These are phyloP conservation scores for Nicotiana knightiana DNA, from an alignment of 257 asterid species.

Conservation along the genomic window DNA sequence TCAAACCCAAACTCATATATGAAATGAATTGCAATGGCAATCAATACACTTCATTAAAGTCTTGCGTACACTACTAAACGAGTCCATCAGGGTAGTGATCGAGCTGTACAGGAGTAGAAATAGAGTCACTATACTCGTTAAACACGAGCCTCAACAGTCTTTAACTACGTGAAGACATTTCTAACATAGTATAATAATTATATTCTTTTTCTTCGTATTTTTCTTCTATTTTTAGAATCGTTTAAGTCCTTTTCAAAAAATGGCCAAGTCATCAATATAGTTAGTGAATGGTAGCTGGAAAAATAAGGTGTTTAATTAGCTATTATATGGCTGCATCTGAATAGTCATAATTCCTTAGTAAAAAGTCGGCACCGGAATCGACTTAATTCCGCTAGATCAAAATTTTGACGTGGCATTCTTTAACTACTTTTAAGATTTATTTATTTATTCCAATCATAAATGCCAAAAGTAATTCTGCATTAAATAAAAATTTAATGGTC, in stretches of 20 bases:
- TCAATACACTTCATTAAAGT: too few relatives aligned
- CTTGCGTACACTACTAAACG: too few relatives aligned
- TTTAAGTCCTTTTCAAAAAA: not conserved
- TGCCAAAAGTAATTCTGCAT: not conserved
- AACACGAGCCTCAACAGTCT: conserved; percentile 21
- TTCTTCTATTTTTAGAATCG: not conserved
- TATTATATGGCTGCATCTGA: not conserved
- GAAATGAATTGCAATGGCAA: too few relatives aligned
- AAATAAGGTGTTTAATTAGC: not conserved
- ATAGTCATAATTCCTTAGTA: not conserved
- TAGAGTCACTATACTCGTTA: conserved; percentile 19
- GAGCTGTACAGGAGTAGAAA: not conserved
- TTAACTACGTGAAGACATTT: conserved; percentile 14
- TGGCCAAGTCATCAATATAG: not conserved
- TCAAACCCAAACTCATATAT: too few relatives aligned
- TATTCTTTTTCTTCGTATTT: not conserved
- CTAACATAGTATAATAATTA: not conserved
- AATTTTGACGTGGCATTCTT: not conserved
- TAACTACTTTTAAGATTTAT: not conserved
- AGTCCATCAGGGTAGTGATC: not conserved
- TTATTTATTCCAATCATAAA: not conserved
- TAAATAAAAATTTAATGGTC: not conserved
- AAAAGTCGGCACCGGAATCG: conserved; percentile 11
- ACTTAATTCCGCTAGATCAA: not conserved
- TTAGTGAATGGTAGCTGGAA: conserved; percentile 8